Conservation (phyloP, 164 flowering plant genomes). For the Liriodendron chinense region DNA sequence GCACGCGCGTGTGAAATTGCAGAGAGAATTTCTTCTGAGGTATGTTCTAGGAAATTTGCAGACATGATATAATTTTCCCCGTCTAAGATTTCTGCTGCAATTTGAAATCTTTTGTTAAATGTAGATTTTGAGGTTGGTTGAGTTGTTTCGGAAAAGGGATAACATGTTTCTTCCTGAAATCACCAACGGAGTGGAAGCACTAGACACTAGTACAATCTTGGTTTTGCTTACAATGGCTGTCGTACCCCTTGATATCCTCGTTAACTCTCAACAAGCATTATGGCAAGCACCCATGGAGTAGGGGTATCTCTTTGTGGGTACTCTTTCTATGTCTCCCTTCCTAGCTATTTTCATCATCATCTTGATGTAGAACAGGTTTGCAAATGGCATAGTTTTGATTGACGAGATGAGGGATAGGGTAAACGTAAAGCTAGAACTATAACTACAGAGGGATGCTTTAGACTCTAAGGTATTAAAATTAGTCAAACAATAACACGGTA, state of each 20-base stretch:
- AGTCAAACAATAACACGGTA: no score
- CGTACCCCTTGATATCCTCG: not conserved
- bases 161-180: not conserved
- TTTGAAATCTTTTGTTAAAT: not conserved
- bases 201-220: not conserved
- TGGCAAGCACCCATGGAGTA: no score
- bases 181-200: not conserved
- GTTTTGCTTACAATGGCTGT: not conserved
- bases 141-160: not conserved
- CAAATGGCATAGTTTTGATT: no score
- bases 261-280: not conserved
- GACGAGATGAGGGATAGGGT: no score
- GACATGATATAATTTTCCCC: not conserved
- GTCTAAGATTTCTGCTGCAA: not conserved
- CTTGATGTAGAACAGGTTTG: no score
- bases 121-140: not conserved
- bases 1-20: conserved; percentile 57
- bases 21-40: conserved; percentile 62
- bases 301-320: no score
- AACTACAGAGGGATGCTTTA: no score
- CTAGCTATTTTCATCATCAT: no score
- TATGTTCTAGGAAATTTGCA: conserved; percentile 17
- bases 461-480: no score
- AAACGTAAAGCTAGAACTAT: no score
- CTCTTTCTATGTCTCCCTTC: no score